Percentiles rank a stretch among this genome's conserved stretches.
These are phyloP conservation scores for Fusarium coffeatum DNA, from an alignment of 2,329 filamentous ascomycete genomes.

Conservation along the genomic window DNA sequence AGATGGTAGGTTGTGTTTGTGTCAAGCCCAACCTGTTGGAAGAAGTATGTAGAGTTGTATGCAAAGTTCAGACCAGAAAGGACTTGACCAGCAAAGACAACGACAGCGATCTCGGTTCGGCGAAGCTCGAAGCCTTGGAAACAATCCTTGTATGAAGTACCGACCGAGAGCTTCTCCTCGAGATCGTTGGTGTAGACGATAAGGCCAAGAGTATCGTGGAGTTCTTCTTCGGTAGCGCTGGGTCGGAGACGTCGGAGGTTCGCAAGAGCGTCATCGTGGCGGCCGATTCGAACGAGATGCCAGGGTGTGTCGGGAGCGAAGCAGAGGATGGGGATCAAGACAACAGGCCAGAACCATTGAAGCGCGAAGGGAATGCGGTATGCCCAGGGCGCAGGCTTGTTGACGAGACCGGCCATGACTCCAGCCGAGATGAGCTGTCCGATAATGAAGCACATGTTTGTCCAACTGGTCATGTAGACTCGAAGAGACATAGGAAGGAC, in stretches of 20 bases:
- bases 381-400: slow-evolving; percentile 54
- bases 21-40: slow-evolving; percentile 52
- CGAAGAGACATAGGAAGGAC: slow-evolving; percentile 54
- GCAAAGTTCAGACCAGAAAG: slow-evolving; percentile 53
- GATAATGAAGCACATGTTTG: slow-evolving; percentile 61
- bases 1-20: slow-evolving; percentile 50
- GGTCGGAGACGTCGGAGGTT: slow-evolving; percentile 50
- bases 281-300: slow-evolving; percentile 55
- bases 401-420: slow-evolving; percentile 42
- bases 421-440: slow-evolving; percentile 59
- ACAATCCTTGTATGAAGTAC: slow-evolving; percentile 57
- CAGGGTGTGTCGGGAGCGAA: slow-evolving; percentile 62
- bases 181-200: slow-evolving; percentile 58
- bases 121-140: slow-evolving; percentile 57
- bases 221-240: slow-evolving; percentile 45
- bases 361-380: slow-evolving; percentile 61
- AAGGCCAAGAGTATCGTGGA: slow-evolving; percentile 53
- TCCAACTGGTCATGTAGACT: slow-evolving; percentile 58
- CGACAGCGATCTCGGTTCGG: slow-evolving; percentile 53
- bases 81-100: slow-evolving; percentile 53
- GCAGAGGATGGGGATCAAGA: slow-evolving; percentile 53
- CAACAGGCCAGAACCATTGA: slow-evolving; percentile 62
- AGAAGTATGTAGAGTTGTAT: slow-evolving; percentile 57
- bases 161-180: slow-evolving; percentile 51
- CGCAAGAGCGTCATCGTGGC: slow-evolving; percentile 50